Evolutionary conservation across 164 flowering plant genomes (phyloP).

Genomic region (Berberis vulgaris): DNA sequence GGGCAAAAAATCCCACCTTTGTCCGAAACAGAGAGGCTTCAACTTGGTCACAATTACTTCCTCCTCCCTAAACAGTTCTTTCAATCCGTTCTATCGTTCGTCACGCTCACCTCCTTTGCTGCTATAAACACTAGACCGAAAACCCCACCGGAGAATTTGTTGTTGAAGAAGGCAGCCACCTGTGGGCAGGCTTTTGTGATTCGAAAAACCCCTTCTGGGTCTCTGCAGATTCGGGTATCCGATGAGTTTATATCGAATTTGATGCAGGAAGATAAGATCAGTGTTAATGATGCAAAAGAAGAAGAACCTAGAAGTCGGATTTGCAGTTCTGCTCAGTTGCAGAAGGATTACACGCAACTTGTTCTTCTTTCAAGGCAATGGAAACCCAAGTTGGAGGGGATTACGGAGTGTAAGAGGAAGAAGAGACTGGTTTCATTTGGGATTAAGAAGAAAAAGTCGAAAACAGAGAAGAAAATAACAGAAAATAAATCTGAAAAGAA

Average conservation of each 20-base stretch:
- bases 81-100: conserved; percentile 52
- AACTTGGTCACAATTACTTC: conserved; percentile 56
- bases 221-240: conserved; percentile 39
- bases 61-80: conserved; percentile 52
- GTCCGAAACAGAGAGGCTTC: conserved; percentile 40
- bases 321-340: too few species aligned
- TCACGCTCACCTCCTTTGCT: conserved; percentile 38
- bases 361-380: too few species aligned
- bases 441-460: too few species aligned
- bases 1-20: conserved; percentile 58
- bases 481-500: too few species aligned
- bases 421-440: too few species aligned
- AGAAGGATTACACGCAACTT: too few species aligned
- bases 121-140: conserved; percentile 3
- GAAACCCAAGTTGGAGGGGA: too few species aligned
- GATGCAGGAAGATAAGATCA: conserved; percentile 15
- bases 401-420: too few species aligned
- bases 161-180: conserved; percentile 23
- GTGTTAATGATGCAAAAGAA: conserved; percentile 3
- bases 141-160: background rate
- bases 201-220: conserved; percentile 38
- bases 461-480: too few species aligned
- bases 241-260: conserved; percentile 54
- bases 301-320: too few species aligned
- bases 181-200: conserved; percentile 40